Base-by-base conservation (phyloP, 1,284 basidiomycete genomes). In the Ganoderma lingzhi region DNA sequence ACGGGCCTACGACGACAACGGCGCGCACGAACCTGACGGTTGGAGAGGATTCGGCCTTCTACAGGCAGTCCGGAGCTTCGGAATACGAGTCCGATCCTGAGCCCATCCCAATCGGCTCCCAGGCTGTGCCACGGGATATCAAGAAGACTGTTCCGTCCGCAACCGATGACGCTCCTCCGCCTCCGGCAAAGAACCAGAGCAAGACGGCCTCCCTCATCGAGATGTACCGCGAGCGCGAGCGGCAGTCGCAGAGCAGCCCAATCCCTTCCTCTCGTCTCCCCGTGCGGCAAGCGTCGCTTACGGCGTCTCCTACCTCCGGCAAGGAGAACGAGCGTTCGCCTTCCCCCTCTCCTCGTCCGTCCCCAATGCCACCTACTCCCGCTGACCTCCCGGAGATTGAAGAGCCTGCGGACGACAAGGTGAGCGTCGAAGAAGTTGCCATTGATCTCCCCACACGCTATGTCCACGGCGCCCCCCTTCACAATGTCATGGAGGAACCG, bases 381-480 rank as follows among this genome's bases (percentile, higher is more conserved):
- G 70, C 69, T 17, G 75, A 73, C 67, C 64, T 73, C 35, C 72
- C 76, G 62, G 75, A 72, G 55, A 73, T 78, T 23, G 75, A 76
- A 41, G 75, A 75, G 60, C 71, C 73, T 23, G 71, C 72, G 65
- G 76, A 76, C 61, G 72, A 75, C 64, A 71, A 72, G 70, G 68
- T 74, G 67, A 69, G 74, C 68, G 70, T 72, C 61, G 74, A 74
- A 63, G 74, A 78, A 53, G 73, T 79, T 73, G 70, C 75, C 70
- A 71, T 75, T 67, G 71, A 74, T 65, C 69, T 78, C 42, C 94
- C 94, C 6, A 87, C 83, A 48, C 87, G 94, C 63, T 96, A 96
- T 77, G 82, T 93, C 42, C 95, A 96, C 77, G 95, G 95, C 44
- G 93, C 93, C 35, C 95, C 95, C 35, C 83, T 96, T 76, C 93